Evolutionary conservation across 2,329 filamentous ascomycete species (phyloP).

Genomic region (Talaromyces sp.): DNA sequence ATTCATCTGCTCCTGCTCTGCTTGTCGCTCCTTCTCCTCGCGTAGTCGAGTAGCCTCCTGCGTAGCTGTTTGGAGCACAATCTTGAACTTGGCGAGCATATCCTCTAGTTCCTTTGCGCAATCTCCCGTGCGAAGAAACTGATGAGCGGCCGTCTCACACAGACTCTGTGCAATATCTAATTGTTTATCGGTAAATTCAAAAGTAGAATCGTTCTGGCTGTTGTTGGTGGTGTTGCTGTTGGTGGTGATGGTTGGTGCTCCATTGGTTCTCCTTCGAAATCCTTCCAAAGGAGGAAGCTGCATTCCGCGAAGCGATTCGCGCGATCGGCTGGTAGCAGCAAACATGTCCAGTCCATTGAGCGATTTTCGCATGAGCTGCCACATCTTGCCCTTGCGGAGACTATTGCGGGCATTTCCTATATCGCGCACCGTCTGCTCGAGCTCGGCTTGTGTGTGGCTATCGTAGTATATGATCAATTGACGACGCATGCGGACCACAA

Average conservation of each 20-base stretch:
- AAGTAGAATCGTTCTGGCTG: slow-evolving; percentile 58
- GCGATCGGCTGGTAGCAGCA: slow-evolving; percentile 8
- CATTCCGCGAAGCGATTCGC: slow-evolving; percentile 5
- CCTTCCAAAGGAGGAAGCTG: slow-evolving; percentile 7
- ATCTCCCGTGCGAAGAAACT: slow-evolving; percentile 82
- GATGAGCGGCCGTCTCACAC: slow-evolving; percentile 83
- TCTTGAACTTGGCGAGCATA: slow-evolving; percentile 62
- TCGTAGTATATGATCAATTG: slow-evolving; percentile 93
- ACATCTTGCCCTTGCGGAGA: slow-evolving; percentile 78
- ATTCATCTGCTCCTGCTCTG: slow-evolving; percentile 21
- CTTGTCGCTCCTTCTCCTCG: slow-evolving; percentile 46
- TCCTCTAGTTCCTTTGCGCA: slow-evolving; percentile 73
- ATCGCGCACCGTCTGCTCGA: slow-evolving; percentile 78
- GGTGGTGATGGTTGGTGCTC: neutral
- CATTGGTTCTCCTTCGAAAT: neutral
- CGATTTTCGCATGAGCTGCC: slow-evolving; percentile 30
- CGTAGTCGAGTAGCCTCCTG: slow-evolving; percentile 58
- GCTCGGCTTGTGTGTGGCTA: slow-evolving; percentile 75
- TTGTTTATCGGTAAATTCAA: slow-evolving; percentile 72
- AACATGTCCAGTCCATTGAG: slow-evolving; percentile 20
- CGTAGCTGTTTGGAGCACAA: slow-evolving; percentile 60
- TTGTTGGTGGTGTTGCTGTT: neutral
- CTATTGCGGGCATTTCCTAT: slow-evolving; percentile 77
- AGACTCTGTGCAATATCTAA: slow-evolving; percentile 76
- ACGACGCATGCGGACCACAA: slow-evolving; percentile 66